A percentile compares a stretch with the other conserved stretches of the same genome.
phyloP scores from a whole-genome alignment of 129 eudicot species.

The Tanacetum coccineum region DNA sequence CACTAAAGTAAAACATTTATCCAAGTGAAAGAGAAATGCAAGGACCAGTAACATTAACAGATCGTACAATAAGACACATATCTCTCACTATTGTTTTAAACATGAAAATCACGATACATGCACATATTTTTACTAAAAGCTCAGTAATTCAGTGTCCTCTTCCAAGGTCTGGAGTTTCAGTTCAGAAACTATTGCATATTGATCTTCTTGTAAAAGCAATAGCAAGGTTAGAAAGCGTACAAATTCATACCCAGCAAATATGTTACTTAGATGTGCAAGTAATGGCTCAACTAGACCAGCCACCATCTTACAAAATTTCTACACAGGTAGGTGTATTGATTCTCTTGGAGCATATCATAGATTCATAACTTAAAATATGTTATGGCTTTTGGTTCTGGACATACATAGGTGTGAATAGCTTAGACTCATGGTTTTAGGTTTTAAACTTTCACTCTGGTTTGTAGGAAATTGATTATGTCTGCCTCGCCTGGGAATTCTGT shows the following conservation, averaged over 20 bases:
- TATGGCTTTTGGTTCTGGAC: constrained; percentile 3
- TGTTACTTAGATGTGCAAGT: background rate
- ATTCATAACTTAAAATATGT: background rate
- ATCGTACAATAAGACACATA: background rate
- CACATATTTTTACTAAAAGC: background rate
- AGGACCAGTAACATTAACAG: background rate
- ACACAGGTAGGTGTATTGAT: background rate
- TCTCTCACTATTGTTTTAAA: background rate
- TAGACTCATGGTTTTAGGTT: constrained; percentile 2
- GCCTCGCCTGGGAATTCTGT: constrained; percentile 10
- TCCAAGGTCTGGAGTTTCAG: constrained; percentile 2
- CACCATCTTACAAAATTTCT: background rate
- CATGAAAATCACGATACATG: background rate
- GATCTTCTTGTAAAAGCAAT: background rate
- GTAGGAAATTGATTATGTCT: background rate
- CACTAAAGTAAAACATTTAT: too few species aligned
- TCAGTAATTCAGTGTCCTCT: background rate
- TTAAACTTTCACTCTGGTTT: too few species aligned
- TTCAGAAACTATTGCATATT: background rate
- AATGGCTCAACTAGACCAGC: background rate
- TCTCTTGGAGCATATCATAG: background rate
- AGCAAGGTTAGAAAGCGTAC: background rate
- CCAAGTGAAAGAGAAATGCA: background rate
- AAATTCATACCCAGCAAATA: background rate
- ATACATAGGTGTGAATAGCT: background rate